These are phyloP conservation scores for Aphelidium insulamus DNA, from an alignment of 371 early-diverging fungal genomes.

Conservation along the genomic window DNA sequence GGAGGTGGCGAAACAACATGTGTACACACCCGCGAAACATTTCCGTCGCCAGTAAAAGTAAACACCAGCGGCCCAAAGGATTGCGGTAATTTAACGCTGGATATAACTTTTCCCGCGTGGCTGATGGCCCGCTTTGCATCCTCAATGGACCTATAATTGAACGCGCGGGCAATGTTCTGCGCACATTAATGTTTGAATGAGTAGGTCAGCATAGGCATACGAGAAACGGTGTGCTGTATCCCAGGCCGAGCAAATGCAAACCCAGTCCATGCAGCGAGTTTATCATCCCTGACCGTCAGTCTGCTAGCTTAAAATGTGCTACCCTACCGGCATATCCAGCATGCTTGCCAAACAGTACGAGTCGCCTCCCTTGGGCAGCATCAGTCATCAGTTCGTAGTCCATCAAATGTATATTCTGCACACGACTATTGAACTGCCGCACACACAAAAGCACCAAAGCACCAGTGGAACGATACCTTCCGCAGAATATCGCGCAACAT, in stretches of 20 bases:
- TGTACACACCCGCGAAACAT: slow-evolving; percentile 52
- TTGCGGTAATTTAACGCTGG: slow-evolving; percentile 61
- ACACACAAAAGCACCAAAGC: not conserved
- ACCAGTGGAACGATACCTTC: slow-evolving; percentile 22
- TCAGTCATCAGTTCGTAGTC: slow-evolving; percentile 91
- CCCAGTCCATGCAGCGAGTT: slow-evolving; percentile 82
- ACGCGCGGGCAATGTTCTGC: slow-evolving; percentile 59
- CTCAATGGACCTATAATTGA: slow-evolving; percentile 54
- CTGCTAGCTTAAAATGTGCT: slow-evolving; percentile 2
- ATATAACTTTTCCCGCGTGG: slow-evolving; percentile 51
- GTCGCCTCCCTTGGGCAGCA: slow-evolving; percentile 34
- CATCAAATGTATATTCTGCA: slow-evolving; percentile 60
- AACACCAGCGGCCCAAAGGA: slow-evolving; percentile 74
- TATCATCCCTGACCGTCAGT: slow-evolving; percentile 25
- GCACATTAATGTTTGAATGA: not conserved
- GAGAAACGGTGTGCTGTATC: slow-evolving; percentile 83
- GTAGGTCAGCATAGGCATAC: slow-evolving; percentile 13
- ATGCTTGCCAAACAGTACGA: slow-evolving; percentile 77
- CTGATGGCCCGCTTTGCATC: slow-evolving; percentile 52
- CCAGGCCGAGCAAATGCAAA: slow-evolving; percentile 63
- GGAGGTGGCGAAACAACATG: too few species aligned
- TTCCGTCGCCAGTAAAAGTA: slow-evolving; percentile 83
- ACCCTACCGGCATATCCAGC: slow-evolving; percentile 81
- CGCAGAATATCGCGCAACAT: slow-evolving; percentile 65
- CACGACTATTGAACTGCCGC: slow-evolving; percentile 5